Evolutionary conservation across 768 basidiomycete species (phyloP).

Genomic region (Trametes meyenii): DNA sequence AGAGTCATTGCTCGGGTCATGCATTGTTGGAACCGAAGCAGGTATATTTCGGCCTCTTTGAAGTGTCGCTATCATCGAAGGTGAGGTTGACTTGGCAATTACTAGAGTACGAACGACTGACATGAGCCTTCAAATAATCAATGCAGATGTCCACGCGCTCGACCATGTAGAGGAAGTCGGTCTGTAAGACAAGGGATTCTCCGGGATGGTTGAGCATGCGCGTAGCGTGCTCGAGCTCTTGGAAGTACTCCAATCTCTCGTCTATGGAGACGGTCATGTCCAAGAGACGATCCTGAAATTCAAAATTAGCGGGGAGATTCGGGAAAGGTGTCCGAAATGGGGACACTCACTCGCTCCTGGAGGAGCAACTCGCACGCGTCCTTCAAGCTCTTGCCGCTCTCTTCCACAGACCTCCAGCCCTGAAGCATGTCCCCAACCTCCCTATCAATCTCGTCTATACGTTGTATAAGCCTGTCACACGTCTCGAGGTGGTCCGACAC

Average conservation of each 20-base stretch:
- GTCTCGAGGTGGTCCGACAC: slow-evolving; percentile 76
- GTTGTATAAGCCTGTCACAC: slow-evolving; percentile 73
- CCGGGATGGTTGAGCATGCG: slow-evolving; percentile 94
- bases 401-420: slow-evolving; percentile 87
- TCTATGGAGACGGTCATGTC: slow-evolving; percentile 84
- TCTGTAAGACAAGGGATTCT: slow-evolving; percentile 85
- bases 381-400: slow-evolving; percentile 88
- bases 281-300: slow-evolving; percentile 69
- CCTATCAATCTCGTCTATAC: slow-evolving; percentile 70
- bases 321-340: neutral
- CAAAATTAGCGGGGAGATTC: neutral
- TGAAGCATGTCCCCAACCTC: slow-evolving; percentile 83
- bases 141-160: slow-evolving; percentile 95
- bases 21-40: slow-evolving; percentile 98
- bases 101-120: slow-evolving; percentile 42
- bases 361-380: slow-evolving; percentile 88
- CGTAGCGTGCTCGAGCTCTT: slow-evolving; percentile 90
- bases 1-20: slow-evolving; percentile 98
- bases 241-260: slow-evolving; percentile 86
- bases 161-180: slow-evolving; percentile 95
- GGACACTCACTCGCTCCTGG: slow-evolving; percentile 76
- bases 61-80: slow-evolving; percentile 70
- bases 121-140: slow-evolving; percentile 85
- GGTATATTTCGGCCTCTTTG: slow-evolving; percentile 89
- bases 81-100: neutral